Evolutionary conservation across 192 early-diverging fungal species (phyloP), one percentile per base, ranked within the genome.

Genomic region (Lunasporangiospora selenospora): DNA sequence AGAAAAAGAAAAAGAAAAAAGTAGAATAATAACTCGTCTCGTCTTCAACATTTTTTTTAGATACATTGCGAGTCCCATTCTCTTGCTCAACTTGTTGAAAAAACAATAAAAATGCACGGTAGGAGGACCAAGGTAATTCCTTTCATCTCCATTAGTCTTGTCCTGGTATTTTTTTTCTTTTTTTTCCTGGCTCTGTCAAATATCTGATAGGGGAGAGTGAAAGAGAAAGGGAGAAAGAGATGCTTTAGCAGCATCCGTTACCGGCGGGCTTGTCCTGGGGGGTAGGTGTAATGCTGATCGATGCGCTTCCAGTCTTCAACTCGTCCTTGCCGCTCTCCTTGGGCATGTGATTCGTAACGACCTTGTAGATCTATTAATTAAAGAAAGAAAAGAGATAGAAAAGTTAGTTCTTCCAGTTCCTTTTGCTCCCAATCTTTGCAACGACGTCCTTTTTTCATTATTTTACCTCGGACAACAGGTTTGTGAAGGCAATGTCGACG

Each of bases 401-500:
- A 24, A 1, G 10, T 26, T 16, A 29, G 34, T 37, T 0, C 4
- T 11, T 21, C 18, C 34, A 6, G 8, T 19, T 51, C 24, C 26
- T 55, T 48, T n/a, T 50, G 42, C 13, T 43, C 49, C 21, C 39
- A 18, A 21, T 44, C n/a, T 49, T 4, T 5, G 27, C 15, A 51
- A 24, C 8, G 18, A 11, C 16, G 3, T 19, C 11, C 46, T 58
- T 36, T 24, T 24, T 58, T 2, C 18, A 30, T 31, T 21, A n/a
- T 23, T 37, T 40, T 63, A 73, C 69, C 60, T 73, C 69, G 27
- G 69, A 63, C 69, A 73, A 63, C 32, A 73, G 49, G 55, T 62
- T 50, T 26, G 69, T 73, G 66, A 94, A 89, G 18, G 96, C 93
- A 58, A 85, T 85, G 34, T 93, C 88, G n/a, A 94, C 95, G 19